Evolutionary conservation across 2,329 filamentous ascomycete genomes (phyloP), one percentile per base, ranked within the genome.

Genomic region (Aspergillus ochraceus): DNA sequence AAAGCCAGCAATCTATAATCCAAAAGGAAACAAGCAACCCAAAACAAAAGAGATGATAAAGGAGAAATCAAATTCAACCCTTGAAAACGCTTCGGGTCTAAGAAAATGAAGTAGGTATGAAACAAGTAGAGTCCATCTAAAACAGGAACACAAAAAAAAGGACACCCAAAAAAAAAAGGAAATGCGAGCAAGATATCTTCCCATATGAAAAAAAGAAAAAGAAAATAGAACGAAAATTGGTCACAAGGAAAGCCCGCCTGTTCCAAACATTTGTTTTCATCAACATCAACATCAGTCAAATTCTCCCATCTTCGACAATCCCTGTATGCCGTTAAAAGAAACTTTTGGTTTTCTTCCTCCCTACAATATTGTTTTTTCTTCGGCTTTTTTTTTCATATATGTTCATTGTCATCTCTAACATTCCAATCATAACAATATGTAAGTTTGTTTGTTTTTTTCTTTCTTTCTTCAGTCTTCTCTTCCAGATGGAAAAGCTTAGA

Each of bases 401-500:
- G 60, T 56, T 57, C 58, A 63, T 61, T 58, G 56, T 65, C 64
- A 58, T 68, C 63, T 67, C 61, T 62, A 74, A 68, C 72, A 73
- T 75, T 71, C 64, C 65, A 69, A 63, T 74, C 72, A 69, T 74
- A 64, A 60, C 60, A 63, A 59, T 36, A 61, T 59, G 54, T 36
- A 49, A n/a, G 36, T 17, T 42, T 42, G 36, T 42, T 42, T 17
- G 36, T 42, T 42, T 42, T 42, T 42, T 56, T 24, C 39, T 26
- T 56, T 29, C 46, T 32, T 56, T 45, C 17, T 19, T 39, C 17
- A 52, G 10, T n/a, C 14, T 42, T 17, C 6, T 42, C 8, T n/a
- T n/a, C 36, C 17, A 17, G 36, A 1, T 17, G 36, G 12, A 42
- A n/a, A 24, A 22, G 47, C 67, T 73, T 91, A 96, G 75, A 98